A percentile compares a stretch with the other conserved stretches of the same genome.
These are phyloP conservation scores for Lasiosphaeriaceae sp. DNA, from an alignment of 495 filamentous ascomycete genomes.

Conservation along the genomic window DNA sequence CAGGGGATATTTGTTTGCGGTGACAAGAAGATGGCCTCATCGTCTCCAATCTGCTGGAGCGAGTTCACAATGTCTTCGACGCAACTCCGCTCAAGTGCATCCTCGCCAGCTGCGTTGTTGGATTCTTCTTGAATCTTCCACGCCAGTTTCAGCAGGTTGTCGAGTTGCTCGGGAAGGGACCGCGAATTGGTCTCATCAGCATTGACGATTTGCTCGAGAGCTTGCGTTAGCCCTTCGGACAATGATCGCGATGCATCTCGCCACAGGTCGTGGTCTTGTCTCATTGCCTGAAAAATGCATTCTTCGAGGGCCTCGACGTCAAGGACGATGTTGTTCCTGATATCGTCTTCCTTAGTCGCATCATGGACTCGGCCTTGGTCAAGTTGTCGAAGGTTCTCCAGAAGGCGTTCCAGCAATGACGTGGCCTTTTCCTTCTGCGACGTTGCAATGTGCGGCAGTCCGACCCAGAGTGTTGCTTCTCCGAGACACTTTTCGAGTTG, in stretches of 20 bases:
- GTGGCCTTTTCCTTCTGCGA: background rate
- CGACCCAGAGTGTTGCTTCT: too few species aligned
- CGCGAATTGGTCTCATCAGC: background rate
- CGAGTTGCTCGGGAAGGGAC: background rate
- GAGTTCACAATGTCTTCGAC: background rate
- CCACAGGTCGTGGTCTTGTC: background rate
- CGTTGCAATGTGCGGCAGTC: too few species aligned
- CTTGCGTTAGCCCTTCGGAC: background rate
- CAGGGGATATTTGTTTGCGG: background rate
- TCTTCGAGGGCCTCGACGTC: background rate
- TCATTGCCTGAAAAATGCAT: background rate
- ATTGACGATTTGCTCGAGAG: background rate
- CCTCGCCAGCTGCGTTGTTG: background rate
- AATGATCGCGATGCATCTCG: background rate
- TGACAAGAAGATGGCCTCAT: background rate
- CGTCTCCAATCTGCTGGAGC: background rate
- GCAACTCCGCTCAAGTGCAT: background rate
- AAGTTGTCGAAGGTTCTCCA: background rate
- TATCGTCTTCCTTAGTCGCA: background rate
- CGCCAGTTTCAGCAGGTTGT: background rate
- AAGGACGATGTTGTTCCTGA: background rate
- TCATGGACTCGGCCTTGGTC: background rate
- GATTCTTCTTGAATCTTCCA: background rate
- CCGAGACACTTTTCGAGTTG: too few species aligned
- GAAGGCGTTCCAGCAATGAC: background rate